Percentiles rank a stretch among this genome's conserved stretches.
These are phyloP conservation scores for Verticillium albo-atrum DNA, from an alignment of 2,329 filamentous ascomycete species.

Conservation along the genomic window DNA sequence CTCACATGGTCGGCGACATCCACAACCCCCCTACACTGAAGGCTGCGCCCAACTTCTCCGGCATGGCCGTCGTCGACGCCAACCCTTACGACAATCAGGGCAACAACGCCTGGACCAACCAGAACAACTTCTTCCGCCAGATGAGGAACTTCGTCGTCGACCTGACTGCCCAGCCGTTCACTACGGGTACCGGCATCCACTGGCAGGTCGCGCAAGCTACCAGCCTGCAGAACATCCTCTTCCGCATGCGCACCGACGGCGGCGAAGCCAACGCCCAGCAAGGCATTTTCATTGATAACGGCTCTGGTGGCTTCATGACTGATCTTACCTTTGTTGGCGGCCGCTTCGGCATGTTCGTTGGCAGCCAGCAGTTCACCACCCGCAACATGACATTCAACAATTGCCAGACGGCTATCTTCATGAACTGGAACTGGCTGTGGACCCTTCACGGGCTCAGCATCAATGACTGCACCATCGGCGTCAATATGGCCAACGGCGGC, in stretches of 20 bases:
- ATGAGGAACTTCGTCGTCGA: slow-evolving; percentile 81
- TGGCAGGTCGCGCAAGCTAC: slow-evolving; percentile 86
- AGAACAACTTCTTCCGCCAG: slow-evolving; percentile 77
- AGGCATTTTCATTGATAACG: slow-evolving; percentile 82
- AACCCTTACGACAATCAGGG: slow-evolving; percentile 74
- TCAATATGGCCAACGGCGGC: slow-evolving; percentile 71
- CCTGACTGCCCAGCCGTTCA: slow-evolving; percentile 58
- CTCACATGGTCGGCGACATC: slow-evolving; percentile 84
- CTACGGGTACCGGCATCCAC: slow-evolving; percentile 66
- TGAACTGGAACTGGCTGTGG: slow-evolving; percentile 94
- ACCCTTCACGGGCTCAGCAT: slow-evolving; percentile 72
- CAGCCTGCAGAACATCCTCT: slow-evolving; percentile 74
- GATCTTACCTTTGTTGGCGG: slow-evolving; percentile 83
- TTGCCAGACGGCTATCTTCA: slow-evolving; percentile 77
- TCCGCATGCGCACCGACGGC: slow-evolving; percentile 70
- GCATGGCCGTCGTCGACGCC: slow-evolving; percentile 85
- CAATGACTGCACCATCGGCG: slow-evolving; percentile 68
- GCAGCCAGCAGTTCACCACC: slow-evolving; percentile 83
- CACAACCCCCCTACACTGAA: slow-evolving; percentile 69
- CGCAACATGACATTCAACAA: slow-evolving; percentile 78
- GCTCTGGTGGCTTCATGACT: slow-evolving; percentile 77
- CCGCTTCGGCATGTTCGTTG: slow-evolving; percentile 71
- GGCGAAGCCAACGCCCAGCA: slow-evolving; percentile 63
- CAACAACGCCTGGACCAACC: slow-evolving; percentile 73
- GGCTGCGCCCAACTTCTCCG: slow-evolving; percentile 65